Evolutionary conservation across 176 grass and related monocot genomes (phyloP).

Genomic region (Pontederia crassipes): DNA sequence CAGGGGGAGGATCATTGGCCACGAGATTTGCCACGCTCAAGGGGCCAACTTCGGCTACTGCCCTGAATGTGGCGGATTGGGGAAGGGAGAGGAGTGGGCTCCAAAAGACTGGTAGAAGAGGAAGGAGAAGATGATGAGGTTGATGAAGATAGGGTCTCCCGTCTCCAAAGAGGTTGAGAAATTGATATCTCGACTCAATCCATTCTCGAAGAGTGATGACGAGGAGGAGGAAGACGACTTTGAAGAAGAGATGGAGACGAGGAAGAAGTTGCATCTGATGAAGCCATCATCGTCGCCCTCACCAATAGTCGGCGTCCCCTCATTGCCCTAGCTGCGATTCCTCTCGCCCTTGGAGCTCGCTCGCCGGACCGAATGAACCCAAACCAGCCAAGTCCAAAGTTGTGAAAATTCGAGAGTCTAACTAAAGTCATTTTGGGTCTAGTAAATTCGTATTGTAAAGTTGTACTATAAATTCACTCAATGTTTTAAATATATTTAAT

Average conservation of each 20-base stretch:
- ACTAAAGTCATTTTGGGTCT: too few relatives aligned
- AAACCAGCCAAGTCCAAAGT: too few relatives aligned
- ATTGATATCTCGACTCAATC: slow-evolving; percentile 52
- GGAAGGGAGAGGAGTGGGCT: background rate
- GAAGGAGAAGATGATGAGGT: background rate
- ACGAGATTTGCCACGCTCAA: slow-evolving; percentile 49
- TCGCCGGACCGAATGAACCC: too few relatives aligned
- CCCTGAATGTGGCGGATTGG: slow-evolving; percentile 6
- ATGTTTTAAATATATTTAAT: too few relatives aligned
- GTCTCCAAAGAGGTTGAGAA: slow-evolving; percentile 49
- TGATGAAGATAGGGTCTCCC: background rate
- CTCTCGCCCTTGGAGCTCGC: too few relatives aligned
- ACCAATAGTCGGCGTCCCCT: too few relatives aligned
- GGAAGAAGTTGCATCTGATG: slow-evolving; percentile 9
- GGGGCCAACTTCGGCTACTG: slow-evolving; percentile 10
- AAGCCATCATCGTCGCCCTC: too few relatives aligned
- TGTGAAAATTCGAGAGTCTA: too few relatives aligned
- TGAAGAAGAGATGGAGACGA: slow-evolving; percentile 22
- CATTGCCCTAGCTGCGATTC: too few relatives aligned
- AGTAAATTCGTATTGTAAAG: too few relatives aligned
- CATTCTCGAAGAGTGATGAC: slow-evolving; percentile 3
- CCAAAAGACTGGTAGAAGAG: slow-evolving; percentile 26
- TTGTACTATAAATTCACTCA: too few relatives aligned
- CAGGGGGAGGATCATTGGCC: slow-evolving; percentile 16
- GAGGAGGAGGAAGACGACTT: background rate